Evolutionary conservation across 148 eudicot species (phyloP), one percentile per base, ranked within the genome.

Genomic region (Polygonum maritimum): DNA sequence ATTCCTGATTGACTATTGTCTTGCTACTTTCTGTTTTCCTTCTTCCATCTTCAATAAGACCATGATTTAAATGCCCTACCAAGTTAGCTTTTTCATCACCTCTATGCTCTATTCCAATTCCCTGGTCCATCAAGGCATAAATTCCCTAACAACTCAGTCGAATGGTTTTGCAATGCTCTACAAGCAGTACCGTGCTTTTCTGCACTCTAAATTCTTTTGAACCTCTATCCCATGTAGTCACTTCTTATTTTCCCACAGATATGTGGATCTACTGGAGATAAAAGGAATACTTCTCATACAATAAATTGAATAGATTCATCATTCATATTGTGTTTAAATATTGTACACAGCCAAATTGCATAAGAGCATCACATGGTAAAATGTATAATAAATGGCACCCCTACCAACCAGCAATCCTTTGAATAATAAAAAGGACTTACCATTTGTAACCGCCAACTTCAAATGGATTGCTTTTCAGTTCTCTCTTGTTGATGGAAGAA

Each of bases 371-470:
- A 18, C 14, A 35, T 63, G 41, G 71, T 14, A n/a, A 65, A 65
- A 65, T 8, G 71, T 67, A 36, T 67, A 16, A 65, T 31, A 65
- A 65, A 14, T 13, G 71, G 0, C 26, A 63, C 12, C 71, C 41
- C 71, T 67, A 21, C 41, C 71, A 36, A 35, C 44, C 71, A 67
- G 19, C 21, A 36, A 67, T 38, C 44, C 15, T 14, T 67, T 67
- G 21, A 67, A 67, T 36, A 67, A 33, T 18, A 36, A 36, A 67
- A n/a, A 67, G 45, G 2, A 69, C 90, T 83, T 74, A 91, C 98
- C 97, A 94, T 87, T 88, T 94, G 86, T 88, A 88, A 84, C 97
- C 95, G 44, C 98, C 98, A 84, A 87, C 90, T 86, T 91, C 97
- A 88, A 94, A 94, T 75, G 87, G 86, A 87, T 86, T 84, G 80